Conservation (phyloP, 352 stramenopile species). For the Aphanomyces stellatus region DNA sequence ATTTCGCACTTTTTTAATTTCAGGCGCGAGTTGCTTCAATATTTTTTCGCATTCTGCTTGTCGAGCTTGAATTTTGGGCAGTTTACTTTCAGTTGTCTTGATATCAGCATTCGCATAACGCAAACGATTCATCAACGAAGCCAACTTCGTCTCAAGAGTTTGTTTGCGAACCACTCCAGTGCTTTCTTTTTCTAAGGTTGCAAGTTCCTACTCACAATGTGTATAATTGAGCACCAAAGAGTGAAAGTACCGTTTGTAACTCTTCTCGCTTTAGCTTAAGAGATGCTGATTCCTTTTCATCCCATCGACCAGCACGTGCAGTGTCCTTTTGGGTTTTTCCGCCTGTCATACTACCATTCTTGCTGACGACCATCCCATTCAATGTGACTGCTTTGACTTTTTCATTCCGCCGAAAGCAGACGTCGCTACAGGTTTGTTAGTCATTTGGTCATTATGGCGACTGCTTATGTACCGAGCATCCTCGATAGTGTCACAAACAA, state of each 20-base stretch:
- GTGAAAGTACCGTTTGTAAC: constrained; percentile 40
- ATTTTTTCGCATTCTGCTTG: constrained; percentile 46
- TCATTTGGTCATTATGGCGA: not conserved
- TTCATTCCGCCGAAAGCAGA: constrained; percentile 76
- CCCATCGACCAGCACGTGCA: constrained; percentile 83
- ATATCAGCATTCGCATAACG: constrained; percentile 70
- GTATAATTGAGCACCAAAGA: not conserved
- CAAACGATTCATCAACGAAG: constrained; percentile 63
- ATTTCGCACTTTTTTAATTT: constrained; percentile 53
- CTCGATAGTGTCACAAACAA: constrained; percentile 95
- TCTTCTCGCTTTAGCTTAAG: constrained; percentile 80
- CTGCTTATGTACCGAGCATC: constrained; percentile 56
- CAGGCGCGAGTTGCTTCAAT: constrained; percentile 42
- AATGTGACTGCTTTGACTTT: constrained; percentile 89
- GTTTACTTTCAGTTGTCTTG: constrained; percentile 56
- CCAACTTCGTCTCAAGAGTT: constrained; percentile 52
- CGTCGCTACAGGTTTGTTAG: constrained; percentile 23
- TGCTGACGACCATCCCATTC: constrained; percentile 94
- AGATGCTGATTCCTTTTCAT: constrained; percentile 86
- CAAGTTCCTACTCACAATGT: constrained; percentile 32
- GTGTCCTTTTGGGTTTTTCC: constrained; percentile 83
- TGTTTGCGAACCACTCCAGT: constrained; percentile 59
- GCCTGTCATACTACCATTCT: constrained; percentile 98
- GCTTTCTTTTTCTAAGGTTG: constrained; percentile 52
- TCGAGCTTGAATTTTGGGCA: constrained; percentile 50